Evolutionary conservation across 1,284 basidiomycete genomes (phyloP).

Genomic region (Jaminaea rosea): DNA sequence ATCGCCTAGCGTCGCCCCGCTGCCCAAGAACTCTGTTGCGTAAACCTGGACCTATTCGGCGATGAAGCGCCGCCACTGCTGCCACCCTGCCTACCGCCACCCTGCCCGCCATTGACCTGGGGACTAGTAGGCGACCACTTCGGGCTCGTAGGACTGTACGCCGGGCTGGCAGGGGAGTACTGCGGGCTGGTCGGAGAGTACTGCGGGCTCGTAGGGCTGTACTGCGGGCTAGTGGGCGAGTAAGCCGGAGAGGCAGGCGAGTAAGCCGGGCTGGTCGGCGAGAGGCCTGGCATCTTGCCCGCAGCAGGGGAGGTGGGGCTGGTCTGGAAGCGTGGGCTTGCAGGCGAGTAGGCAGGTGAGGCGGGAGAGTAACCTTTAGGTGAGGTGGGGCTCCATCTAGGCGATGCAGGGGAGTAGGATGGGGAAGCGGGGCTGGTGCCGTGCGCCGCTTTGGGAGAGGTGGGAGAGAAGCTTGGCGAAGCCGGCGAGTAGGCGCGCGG

Average conservation of each 20-base stretch:
- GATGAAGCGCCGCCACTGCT: neutral
- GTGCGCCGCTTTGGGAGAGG: slow-evolving; percentile 52
- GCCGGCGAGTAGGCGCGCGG: slow-evolving; percentile 35
- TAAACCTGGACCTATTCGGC: slow-evolving; percentile 6
- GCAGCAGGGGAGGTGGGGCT: neutral
- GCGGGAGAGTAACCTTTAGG: slow-evolving; percentile 7
- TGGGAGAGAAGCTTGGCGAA: slow-evolving; percentile 65
- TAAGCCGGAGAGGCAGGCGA: slow-evolving; percentile 3
- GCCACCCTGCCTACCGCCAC: neutral
- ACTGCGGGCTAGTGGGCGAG: slow-evolving; percentile 4
- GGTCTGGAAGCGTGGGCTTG: neutral
- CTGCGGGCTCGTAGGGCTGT: slow-evolving; percentile 4
- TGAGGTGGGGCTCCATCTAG: slow-evolving; percentile 54
- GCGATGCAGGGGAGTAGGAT: slow-evolving; percentile 39
- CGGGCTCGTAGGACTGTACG: slow-evolving; percentile 5
- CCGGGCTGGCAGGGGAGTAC: neutral
- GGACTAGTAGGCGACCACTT: slow-evolving; percentile 1
- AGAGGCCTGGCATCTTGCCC: neutral
- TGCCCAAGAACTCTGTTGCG: slow-evolving; percentile 3
- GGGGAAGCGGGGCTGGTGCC: slow-evolving; percentile 47
- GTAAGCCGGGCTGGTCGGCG: slow-evolving; percentile 4
- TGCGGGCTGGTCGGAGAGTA: neutral
- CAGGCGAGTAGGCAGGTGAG: slow-evolving; percentile 4
- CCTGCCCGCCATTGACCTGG: neutral
- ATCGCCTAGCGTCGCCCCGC: neutral